phyloP scores from a whole-genome alignment of 202 grass and related monocot genomes.

The Carex arenaria region DNA sequence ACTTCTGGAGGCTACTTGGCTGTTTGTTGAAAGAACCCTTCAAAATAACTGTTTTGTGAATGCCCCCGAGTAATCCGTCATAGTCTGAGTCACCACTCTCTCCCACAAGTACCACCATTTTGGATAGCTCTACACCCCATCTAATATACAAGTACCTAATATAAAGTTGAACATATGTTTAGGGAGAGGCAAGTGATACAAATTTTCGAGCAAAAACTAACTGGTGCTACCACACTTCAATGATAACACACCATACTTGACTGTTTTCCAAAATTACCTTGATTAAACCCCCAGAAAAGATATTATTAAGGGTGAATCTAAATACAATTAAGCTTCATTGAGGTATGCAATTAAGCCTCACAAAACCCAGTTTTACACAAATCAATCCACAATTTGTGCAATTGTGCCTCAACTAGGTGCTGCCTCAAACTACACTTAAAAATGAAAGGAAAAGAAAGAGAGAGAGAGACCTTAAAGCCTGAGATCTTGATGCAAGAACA shows the following conservation, averaged over 20 bases:
- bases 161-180: constrained; percentile 12
- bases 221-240: background rate
- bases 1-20: constrained; percentile 46
- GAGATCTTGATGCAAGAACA: constrained; percentile 92
- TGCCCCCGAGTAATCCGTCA: constrained; percentile 68
- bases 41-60: constrained; percentile 81
- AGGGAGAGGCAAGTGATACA: background rate
- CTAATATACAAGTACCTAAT: constrained; percentile 79
- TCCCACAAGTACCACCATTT: constrained; percentile 68
- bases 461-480: constrained; percentile 67
- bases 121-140: constrained; percentile 78
- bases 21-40: constrained; percentile 70
- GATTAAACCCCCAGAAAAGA: background rate
- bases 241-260: background rate
- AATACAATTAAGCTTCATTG: background rate
- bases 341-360: background rate
- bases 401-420: background rate
- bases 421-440: constrained; percentile 9
- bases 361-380: background rate
- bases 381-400: background rate
- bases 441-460: background rate
- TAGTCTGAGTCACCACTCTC: constrained; percentile 92
- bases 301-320: background rate
- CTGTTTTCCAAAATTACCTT: background rate
- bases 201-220: background rate